Conservation (phyloP, 2,329 filamentous ascomycete genomes). For the Pyrenochaeta sp. region DNA sequence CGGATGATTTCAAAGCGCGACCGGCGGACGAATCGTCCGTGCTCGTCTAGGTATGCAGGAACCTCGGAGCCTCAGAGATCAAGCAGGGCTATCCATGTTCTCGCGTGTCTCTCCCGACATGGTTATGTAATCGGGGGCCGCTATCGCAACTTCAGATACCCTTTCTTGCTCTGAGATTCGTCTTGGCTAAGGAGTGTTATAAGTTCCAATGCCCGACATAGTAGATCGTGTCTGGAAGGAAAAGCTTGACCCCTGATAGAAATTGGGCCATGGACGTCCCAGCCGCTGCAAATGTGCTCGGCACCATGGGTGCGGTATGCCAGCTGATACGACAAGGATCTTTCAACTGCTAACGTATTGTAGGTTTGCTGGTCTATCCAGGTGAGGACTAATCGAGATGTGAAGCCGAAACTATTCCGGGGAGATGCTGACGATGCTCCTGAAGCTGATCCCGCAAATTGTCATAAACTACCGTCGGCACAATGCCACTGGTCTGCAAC, state of each 20-base stretch:
- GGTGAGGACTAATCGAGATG: no score
- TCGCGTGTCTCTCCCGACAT: neutral
- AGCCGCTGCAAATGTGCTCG: slow-evolving; percentile 64
- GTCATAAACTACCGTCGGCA: slow-evolving; percentile 72
- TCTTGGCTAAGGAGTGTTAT: neutral
- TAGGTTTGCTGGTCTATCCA: slow-evolving; percentile 70
- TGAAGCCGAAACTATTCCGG: no score
- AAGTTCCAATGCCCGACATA: no score
- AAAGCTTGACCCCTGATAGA: neutral
- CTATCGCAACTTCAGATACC: no score
- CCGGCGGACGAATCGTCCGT: no score
- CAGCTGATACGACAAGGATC: neutral
- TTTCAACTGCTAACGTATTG: slow-evolving; percentile 11
- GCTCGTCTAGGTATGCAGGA: slow-evolving; percentile 12
- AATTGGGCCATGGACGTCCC: slow-evolving; percentile 59
- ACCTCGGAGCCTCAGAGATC: slow-evolving; percentile 21
- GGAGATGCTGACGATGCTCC: slow-evolving; percentile 2
- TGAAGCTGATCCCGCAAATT: slow-evolving; percentile 72
- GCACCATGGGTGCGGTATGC: slow-evolving; percentile 65
- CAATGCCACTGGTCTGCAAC: slow-evolving; percentile 69
- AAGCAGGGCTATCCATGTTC: slow-evolving; percentile 15
- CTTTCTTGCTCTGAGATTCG: neutral
- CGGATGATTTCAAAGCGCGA: slow-evolving; percentile 32
- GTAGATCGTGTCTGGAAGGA: neutral
- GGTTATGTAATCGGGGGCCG: slow-evolving; percentile 1